Evolutionary conservation across 2,329 filamentous ascomycete species (phyloP), one percentile per base, ranked within the genome.

Genomic region (Tolypocladium capitatum): DNA sequence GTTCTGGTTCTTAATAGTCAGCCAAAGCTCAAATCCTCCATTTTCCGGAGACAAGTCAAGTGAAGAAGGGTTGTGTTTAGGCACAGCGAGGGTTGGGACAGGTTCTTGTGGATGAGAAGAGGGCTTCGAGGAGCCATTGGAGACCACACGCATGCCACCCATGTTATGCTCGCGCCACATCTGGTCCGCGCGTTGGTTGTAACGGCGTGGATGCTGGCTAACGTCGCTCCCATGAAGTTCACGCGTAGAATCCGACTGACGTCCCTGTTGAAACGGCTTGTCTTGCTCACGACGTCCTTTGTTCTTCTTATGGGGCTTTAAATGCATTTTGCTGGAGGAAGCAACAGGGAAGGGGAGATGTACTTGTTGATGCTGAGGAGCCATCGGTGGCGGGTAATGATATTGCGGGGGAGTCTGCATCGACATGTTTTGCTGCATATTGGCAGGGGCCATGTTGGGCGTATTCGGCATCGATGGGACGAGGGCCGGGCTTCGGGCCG

Each of bases 1-100:
- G 53, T 70, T 74, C 82, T 91, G 84, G 62, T 76, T 70, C 68
- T 76, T 77, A 57, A 74, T 67, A 60, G 79, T 88, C 73, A 90
- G 84, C 78, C 76, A 74, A 54, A 77, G 74, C 64, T 90, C 83
- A 75, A 83, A 87, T 55, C 81, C 74, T 60, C 79, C 78, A 61
- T 71, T 82, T 60, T 81, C 78, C 50, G 84, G 84, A 53, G 82
- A 81, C 49, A 89, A 67, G 67, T 86, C 78, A 61, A 78, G 60
- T 53, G 58, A 58, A 56, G 53, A 60, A 49, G 53, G 56, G 52
- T 48, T 50, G 32, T 54, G 45, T 44, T 50, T 50, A 46, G 46
- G 45, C 41, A n/a, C 41, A 28, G 16, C 27, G 42, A 43, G 55
- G 34, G 41, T 38, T 42, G 33, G 47, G n/a, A 38, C 35, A 33